These are phyloP conservation scores for Polyporus tsugae DNA, from an alignment of 1,284 basidiomycete species.

Conservation along the genomic window DNA sequence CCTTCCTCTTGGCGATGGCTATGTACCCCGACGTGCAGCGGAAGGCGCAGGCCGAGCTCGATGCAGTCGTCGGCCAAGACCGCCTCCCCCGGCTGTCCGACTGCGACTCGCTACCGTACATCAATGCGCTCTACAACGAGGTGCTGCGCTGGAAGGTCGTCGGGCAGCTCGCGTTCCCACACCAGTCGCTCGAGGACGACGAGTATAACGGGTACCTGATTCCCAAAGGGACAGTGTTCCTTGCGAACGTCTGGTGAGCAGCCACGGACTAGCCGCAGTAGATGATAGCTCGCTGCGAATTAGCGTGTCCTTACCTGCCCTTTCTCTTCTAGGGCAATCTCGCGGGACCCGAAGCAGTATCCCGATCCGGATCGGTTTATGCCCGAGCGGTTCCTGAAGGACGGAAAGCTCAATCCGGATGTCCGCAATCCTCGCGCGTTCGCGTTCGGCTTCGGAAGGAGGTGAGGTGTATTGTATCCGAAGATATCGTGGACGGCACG, in stretches of 20 bases:
- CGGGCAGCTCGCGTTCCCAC: slow-evolving; percentile 12
- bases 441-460: slow-evolving; percentile 35
- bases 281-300: not conserved
- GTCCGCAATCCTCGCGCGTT: slow-evolving; percentile 18
- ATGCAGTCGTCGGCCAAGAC: slow-evolving; percentile 14
- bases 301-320: not conserved
- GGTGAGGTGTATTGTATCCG: slow-evolving; percentile 4
- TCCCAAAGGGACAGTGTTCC: slow-evolving; percentile 32
- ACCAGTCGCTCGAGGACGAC: slow-evolving; percentile 15
- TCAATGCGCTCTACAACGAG: slow-evolving; percentile 13
- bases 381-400: slow-evolving; percentile 32
- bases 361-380: slow-evolving; percentile 29
- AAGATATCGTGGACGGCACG: not conserved
- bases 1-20: slow-evolving; percentile 14
- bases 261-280: not conserved
- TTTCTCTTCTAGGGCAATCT: slow-evolving; percentile 19
- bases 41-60: slow-evolving; percentile 15
- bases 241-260: slow-evolving; percentile 26
- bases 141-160: slow-evolving; percentile 12
- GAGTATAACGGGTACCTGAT: slow-evolving; percentile 22
- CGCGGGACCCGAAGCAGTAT: slow-evolving; percentile 21
- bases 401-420: slow-evolving; percentile 19
- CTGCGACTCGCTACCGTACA: slow-evolving; percentile 9
- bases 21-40: slow-evolving; percentile 9
- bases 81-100: slow-evolving; percentile 15